Base-by-base conservation (phyloP, 202 grass and related monocot species). In the Dendrocalamus latiflorus region DNA sequence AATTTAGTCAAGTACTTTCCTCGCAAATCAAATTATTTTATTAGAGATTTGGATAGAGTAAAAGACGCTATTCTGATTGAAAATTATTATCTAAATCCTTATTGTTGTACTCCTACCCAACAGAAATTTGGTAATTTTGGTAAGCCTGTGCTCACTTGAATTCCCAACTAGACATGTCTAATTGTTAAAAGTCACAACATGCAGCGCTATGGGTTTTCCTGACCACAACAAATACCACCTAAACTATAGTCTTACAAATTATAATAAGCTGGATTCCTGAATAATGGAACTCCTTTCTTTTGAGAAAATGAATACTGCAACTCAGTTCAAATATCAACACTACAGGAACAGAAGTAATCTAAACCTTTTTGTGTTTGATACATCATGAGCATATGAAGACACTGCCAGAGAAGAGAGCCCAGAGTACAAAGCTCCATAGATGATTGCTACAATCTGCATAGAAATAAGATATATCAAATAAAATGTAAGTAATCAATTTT, bases 361-460 rank as follows among this genome's bases (percentile, higher is more conserved):
- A n/a, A 67, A 98, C 95, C 95, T 91, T 91, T 74, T 91, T 47
- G 72, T 72, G 25, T 75, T 83, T 79, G 85, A 87, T 81, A 47
- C n/a, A n/a, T n/a, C 73, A 81, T 88, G 71, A 36, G 34, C 25
- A 48, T 25, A 61, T 45, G 87, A 85, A 62, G 84, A 79, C 54
- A 75, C 34, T 66, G 83, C 74, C 12, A 90, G 78, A 45, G 84
- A 83, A 75, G 79, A 88, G 48, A 95, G 48, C 44, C 79, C 79
- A 79, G 39, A 89, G 43, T 87, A 95, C n/a, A 98, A 43, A 48
- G 87, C 70, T 56, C 95, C 93, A 87, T 86, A 95, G 61, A 93
- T 70, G 65, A 95, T 76, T 68, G 93, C 91, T 75, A 95, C 88
- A 68, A 98, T 87, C 95, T 98, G 87, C 74, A 91, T n/a, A 25